Evolutionary conservation across 495 filamentous ascomycete species (phyloP), one percentile per base, ranked within the genome.

Genomic region (Trichoderma virens): DNA sequence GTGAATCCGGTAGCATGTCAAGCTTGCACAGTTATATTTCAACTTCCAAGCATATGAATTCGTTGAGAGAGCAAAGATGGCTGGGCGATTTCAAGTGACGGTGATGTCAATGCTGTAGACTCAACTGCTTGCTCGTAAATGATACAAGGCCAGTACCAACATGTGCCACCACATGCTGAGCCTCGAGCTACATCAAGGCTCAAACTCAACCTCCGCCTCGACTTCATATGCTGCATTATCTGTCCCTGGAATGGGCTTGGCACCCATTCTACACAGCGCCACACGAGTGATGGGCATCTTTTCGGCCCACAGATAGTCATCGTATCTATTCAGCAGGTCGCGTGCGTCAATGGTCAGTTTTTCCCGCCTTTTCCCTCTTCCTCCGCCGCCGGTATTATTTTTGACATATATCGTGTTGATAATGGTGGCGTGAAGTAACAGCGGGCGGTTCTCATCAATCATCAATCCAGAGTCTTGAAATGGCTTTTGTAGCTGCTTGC

Each of bases 351-450:
- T 73, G 35, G 73, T 80, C 68, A 75, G 65, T 71, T 66, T 79
- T 64, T 69, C 77, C 74, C 77, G 45, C 66, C 72, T 59, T 59
- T 66, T 72, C 45, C 75, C 73, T 66, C 65, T 66, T 63, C 20
- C 60, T 51, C 64, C 69, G 23, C 67, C 74, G 16, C 64, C 45
- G n/a, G 66, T 63, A 20, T 62, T 66, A 1, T 73, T 77, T 65
- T 79, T 82, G 38, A 88, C 85, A 72, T 97, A 97, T 34, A 92
- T 84, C 8, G 92, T 97, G 73, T 97, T 97, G 25, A 94, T 75
- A 5, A 97, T 79, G 3, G 93, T 96, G 18, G 90, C 91, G 72
- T 97, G 93, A 60, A 97, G 71, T 23, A 89, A 80, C 60, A 98
- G 72, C n/a, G 85, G 83, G 35, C 92, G 75, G 1, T 69, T 71